Conservation (phyloP, 2,329 filamentous ascomycete species). For the Beauveria asiatica region DNA sequence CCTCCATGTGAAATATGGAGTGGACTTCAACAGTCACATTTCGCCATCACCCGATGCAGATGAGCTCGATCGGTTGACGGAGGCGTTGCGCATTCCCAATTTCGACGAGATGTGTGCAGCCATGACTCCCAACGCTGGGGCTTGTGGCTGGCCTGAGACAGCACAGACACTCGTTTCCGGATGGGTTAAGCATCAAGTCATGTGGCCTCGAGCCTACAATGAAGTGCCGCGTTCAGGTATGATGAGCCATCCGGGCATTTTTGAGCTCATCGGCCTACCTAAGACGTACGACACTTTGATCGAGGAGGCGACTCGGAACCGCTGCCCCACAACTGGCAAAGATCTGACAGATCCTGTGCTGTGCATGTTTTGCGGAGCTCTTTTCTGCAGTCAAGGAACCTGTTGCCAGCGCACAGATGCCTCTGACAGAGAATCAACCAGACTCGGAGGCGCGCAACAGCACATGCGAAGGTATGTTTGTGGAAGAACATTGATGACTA, state of each 20-base stretch:
- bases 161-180: slow-evolving; percentile 44
- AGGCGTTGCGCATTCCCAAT: slow-evolving; percentile 64
- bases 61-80: slow-evolving; percentile 75
- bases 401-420: slow-evolving; percentile 69
- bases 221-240: slow-evolving; percentile 35
- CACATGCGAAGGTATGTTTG: slow-evolving; percentile 71
- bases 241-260: slow-evolving; percentile 78
- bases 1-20: slow-evolving; percentile 78
- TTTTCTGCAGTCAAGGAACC: slow-evolving; percentile 89
- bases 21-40: slow-evolving; percentile 71
- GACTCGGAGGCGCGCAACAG: slow-evolving; percentile 78
- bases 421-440: slow-evolving; percentile 32
- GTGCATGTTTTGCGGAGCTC: slow-evolving; percentile 92
- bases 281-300: slow-evolving; percentile 88
- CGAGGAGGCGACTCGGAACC: slow-evolving; percentile 76
- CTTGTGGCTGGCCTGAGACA: slow-evolving; percentile 41
- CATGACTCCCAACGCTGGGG: slow-evolving; percentile 36
- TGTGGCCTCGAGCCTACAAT: slow-evolving; percentile 26
- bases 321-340: slow-evolving; percentile 83
- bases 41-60: slow-evolving; percentile 56
- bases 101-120: slow-evolving; percentile 70
- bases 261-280: slow-evolving; percentile 86
- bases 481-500: not conserved
- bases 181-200: slow-evolving; percentile 64
- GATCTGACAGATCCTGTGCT: slow-evolving; percentile 85